A percentile compares a stretch with the other conserved stretches of the same genome.
Evolutionary conservation across 1,284 basidiomycete species (phyloP).

Genomic region (Clitocybe nebularis): DNA sequence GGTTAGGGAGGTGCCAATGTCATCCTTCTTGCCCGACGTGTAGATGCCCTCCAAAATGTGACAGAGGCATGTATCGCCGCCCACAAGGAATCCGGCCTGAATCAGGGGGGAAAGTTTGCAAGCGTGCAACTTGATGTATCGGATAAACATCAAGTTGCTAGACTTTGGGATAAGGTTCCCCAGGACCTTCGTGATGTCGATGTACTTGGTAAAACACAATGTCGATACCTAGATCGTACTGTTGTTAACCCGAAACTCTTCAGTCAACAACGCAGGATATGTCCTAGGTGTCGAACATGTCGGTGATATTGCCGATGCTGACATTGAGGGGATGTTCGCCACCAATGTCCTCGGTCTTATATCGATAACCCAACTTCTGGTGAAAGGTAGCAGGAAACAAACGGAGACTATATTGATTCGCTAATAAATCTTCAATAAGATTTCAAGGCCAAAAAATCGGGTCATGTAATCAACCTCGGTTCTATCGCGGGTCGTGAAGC

Average conservation of each 20-base stretch:
- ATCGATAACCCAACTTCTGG: slow-evolving; percentile 73
- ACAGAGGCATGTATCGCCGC: slow-evolving; percentile 62
- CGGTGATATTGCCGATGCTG: slow-evolving; percentile 71
- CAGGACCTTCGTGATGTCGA: slow-evolving; percentile 65
- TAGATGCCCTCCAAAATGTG: slow-evolving; percentile 62
- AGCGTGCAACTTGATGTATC: slow-evolving; percentile 71
- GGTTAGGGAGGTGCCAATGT: slow-evolving; percentile 73
- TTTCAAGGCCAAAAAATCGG: slow-evolving; percentile 85
- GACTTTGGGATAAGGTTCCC: slow-evolving; percentile 67
- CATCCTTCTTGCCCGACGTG: slow-evolving; percentile 69
- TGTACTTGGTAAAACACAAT: slow-evolving; percentile 65
- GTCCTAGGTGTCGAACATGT: slow-evolving; percentile 82
- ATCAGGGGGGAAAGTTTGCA: slow-evolving; percentile 68
- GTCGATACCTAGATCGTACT: slow-evolving; percentile 3
- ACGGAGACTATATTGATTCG: not conserved
- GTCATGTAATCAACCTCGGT: slow-evolving; percentile 95
- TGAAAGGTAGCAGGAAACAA: slow-evolving; percentile 50
- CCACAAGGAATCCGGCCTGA: slow-evolving; percentile 68
- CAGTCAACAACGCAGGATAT: slow-evolving; percentile 87
- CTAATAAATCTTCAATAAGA: slow-evolving; percentile 39
- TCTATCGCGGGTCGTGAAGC: slow-evolving; percentile 90
- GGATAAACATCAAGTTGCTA: slow-evolving; percentile 64
- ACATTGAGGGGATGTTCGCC: slow-evolving; percentile 85
- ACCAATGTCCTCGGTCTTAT: slow-evolving; percentile 94
- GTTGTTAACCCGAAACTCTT: slow-evolving; percentile 1